phyloP scores from a whole-genome alignment of 805 yeast genomes.

The Saccharomyces kudriavzevii region DNA sequence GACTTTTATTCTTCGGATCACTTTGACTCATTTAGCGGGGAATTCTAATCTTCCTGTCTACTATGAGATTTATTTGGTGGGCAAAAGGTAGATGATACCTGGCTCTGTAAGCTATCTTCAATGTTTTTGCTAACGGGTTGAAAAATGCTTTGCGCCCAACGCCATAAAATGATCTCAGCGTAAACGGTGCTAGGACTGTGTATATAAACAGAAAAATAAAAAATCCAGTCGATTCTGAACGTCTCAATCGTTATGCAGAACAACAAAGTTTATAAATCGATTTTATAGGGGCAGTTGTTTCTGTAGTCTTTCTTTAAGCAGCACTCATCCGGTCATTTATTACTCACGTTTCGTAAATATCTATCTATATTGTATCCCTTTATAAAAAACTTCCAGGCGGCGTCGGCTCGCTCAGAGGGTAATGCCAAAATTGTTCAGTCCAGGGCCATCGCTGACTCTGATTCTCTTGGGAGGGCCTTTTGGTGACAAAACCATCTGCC shows the following conservation, averaged over 20 bases:
- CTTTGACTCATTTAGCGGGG: background rate
- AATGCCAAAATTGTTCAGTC: conserved; percentile 66
- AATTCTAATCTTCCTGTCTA: background rate
- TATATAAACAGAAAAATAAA: background rate
- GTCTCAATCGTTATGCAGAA: background rate
- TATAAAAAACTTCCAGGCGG: background rate
- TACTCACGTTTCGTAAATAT: background rate
- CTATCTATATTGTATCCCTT: background rate
- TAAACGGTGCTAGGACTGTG: background rate
- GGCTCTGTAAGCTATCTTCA: background rate
- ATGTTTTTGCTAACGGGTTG: background rate
- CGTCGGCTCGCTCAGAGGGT: conserved; percentile 1
- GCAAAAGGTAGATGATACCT: background rate
- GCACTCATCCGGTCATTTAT: background rate
- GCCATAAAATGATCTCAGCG: background rate
- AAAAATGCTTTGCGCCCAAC: background rate
- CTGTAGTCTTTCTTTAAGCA: background rate
- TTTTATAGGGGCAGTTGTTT: background rate
- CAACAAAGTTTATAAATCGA: background rate
- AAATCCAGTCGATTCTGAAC: background rate
- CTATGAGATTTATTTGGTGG: background rate
- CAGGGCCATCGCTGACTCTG: conserved; percentile 48
- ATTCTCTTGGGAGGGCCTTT: background rate
- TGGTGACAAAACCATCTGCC: background rate
- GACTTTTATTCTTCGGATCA: background rate